These are phyloP conservation scores for Parmelia sp. DNA, from an alignment of 495 filamentous ascomycete species.

Conservation along the genomic window DNA sequence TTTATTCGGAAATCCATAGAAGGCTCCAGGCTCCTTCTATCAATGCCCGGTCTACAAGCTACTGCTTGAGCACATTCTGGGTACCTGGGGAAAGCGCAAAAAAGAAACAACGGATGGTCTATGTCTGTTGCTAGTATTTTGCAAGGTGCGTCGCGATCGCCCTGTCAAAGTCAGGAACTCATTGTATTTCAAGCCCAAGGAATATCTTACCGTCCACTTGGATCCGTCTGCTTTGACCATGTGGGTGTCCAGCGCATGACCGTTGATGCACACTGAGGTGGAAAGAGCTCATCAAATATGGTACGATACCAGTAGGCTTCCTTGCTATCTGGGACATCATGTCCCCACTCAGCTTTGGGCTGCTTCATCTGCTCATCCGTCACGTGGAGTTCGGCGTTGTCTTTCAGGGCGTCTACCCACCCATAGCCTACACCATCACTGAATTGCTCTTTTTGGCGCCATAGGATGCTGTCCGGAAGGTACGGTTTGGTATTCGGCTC, in stretches of 20 bases:
- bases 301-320: conserved; percentile 98
- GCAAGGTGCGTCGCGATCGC: conserved; percentile 63
- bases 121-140: conserved; percentile 50
- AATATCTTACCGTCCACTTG: conserved; percentile 72
- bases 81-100: not conserved
- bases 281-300: conserved; percentile 99
- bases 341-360: conserved; percentile 91
- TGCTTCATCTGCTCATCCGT: conserved; percentile 96
- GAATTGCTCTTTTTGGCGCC: conserved; percentile 99
- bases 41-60: not conserved
- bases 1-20: not conserved
- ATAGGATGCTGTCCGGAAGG: conserved; percentile 89
- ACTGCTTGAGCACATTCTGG: not conserved
- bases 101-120: not conserved
- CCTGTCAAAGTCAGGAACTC: conserved; percentile 38
- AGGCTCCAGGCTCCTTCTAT: not conserved
- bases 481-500: conserved; percentile 74
- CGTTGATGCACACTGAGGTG: conserved; percentile 78
- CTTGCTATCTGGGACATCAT: conserved; percentile 88
- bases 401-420: conserved; percentile 97
- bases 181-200: not conserved
- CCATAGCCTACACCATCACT: conserved; percentile 97
- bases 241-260: conserved; percentile 97
- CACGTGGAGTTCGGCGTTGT: conserved; percentile 78
- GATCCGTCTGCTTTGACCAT: conserved; percentile 93